A percentile compares a stretch with the other conserved stretches of the same genome.
Conservation (phyloP, 164 flowering plant species). For the Vitis amurensis region DNA sequence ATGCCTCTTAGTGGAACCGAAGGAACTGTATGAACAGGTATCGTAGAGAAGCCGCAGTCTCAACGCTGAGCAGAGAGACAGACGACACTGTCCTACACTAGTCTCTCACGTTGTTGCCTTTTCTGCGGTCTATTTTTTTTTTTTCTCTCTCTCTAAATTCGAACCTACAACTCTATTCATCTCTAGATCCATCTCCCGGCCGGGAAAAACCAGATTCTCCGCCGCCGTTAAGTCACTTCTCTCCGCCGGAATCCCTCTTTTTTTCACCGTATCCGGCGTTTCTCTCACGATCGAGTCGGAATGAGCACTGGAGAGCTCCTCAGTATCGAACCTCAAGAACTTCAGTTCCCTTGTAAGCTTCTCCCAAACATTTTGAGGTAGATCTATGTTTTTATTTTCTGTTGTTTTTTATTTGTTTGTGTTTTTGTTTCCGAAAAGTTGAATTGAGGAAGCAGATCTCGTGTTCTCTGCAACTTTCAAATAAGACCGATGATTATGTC, state of each 20-base stretch:
- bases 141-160: slow-evolving; percentile 2
- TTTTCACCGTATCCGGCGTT: background rate
- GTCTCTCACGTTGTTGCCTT: slow-evolving; percentile 17
- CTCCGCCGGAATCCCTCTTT: background rate
- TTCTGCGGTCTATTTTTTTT: background rate
- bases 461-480: slow-evolving; percentile 41
- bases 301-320: slow-evolving; percentile 51
- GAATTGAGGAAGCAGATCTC: slow-evolving; percentile 62
- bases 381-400: slow-evolving; percentile 11
- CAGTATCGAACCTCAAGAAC: slow-evolving; percentile 49
- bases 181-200: background rate
- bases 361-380: background rate
- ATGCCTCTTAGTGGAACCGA: background rate
- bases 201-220: background rate
- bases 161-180: too few relatives aligned
- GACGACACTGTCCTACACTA: slow-evolving; percentile 12
- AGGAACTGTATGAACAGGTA: slow-evolving; percentile 1
- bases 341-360: slow-evolving; percentile 44
- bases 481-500: slow-evolving; percentile 44
- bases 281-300: slow-evolving; percentile 10
- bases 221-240: background rate
- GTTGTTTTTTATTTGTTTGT: background rate
- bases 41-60: background rate
- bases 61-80: background rate
- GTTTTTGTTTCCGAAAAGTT: slow-evolving; percentile 28